Base-by-base conservation (phyloP, 495 filamentous ascomycete species). In the Aspergillus biplanus region DNA sequence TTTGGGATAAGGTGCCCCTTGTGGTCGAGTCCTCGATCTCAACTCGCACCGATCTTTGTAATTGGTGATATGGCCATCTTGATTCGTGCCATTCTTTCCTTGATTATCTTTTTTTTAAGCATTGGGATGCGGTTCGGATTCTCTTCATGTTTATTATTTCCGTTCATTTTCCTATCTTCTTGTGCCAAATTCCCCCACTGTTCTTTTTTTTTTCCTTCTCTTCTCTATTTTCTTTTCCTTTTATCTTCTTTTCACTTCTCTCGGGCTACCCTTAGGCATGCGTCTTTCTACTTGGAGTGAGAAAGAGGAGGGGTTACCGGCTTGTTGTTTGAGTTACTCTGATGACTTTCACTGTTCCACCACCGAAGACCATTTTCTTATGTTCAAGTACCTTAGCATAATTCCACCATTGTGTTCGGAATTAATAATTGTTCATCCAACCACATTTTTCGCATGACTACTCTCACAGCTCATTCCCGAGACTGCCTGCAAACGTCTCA, bases 121-220 rank as follows among this genome's bases (percentile, higher is more conserved):
- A 56, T 67, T 68, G 69, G 70, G 69, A 70, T 73, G 73, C 68
- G 69, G 70, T 18, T 70, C 68, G 59, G 69, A 50, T 56, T 68
- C 47, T 67, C 69, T 64, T 69, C 70, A 9, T 53, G 37, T 63
- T 57, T 7, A 54, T 59, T 63, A 54, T 54, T 70, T 71, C 56
- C 58, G 63, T 47, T 70, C 53, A 59, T 67, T 65, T 74, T 39
- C 42, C 46, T 62, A 50, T 58, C 58, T 65, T 66, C 70, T 59
- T 47, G 39, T 71, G 70, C 39, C 57, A 58, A 70, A 47, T 71
- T 71, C 31, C 68, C 65, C 68, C 58, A 47, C 21, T 65, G 66
- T 56, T 64, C 64, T 39, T 46, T 62, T 62, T 44, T 59, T 50
- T 42, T 52, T 35, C 56, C 34, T 56, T 63, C 27, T 48, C 8